Conservation (phyloP, 371 early-diverging fungal species). For the Lichtheimia corymbifera region DNA sequence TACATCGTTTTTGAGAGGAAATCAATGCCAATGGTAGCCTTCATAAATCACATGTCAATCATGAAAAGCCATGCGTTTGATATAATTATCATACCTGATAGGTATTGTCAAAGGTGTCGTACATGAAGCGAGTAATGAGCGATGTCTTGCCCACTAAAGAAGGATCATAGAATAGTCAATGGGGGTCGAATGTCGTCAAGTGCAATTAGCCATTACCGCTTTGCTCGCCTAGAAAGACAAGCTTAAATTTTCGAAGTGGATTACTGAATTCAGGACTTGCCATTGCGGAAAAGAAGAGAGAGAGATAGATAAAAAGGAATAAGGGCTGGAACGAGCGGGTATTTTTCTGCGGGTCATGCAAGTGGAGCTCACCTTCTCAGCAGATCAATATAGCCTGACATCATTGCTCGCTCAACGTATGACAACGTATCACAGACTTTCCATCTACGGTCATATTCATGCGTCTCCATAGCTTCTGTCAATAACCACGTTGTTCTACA, state of each 20-base stretch:
- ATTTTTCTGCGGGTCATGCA: no score
- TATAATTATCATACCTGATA: constrained; percentile 61
- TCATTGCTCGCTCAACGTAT: no score
- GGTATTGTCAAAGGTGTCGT: constrained; percentile 94
- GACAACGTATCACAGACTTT: no score
- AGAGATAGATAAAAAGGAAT: constrained; percentile 1
- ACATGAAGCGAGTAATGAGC: constrained; percentile 98
- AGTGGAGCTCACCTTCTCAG: no score
- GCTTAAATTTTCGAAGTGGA: constrained; percentile 87
- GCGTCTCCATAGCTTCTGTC: no score
- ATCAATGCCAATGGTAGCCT: constrained; percentile 99
- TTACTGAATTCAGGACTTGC: constrained; percentile 51
- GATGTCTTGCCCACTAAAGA: constrained; percentile 95
- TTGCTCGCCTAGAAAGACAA: constrained; percentile 96
- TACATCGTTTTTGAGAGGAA: constrained; percentile 98
- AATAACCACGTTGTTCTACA: no score
- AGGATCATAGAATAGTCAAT: not conserved
- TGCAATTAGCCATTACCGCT: constrained; percentile 65
- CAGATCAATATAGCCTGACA: no score
- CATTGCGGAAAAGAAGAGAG: constrained; percentile 16
- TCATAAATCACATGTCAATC: not conserved
- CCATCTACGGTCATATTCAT: no score
- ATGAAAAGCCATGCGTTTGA: not conserved
- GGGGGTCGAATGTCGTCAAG: not conserved
- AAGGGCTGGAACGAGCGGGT: not conserved